These are phyloP conservation scores for Capsicum rhomboideum DNA, from an alignment of 257 asterid genomes.

Conservation along the genomic window DNA sequence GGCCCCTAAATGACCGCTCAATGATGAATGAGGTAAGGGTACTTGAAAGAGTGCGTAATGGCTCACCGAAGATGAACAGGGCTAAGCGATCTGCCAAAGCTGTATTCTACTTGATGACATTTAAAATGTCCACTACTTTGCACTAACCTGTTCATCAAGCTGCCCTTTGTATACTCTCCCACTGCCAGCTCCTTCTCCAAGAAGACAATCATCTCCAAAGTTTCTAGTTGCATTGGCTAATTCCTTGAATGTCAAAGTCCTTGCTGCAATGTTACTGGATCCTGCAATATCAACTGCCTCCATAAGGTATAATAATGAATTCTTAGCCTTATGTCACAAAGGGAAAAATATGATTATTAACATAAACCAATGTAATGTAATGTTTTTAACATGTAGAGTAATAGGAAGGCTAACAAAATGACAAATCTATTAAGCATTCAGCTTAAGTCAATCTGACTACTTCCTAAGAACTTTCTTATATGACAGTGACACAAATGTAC, in stretches of 20 bases:
- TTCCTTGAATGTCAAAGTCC: constrained; percentile 61
- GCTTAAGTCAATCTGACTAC: not conserved
- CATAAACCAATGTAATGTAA: not conserved
- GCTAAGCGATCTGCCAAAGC: no score
- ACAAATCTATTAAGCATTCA: not conserved
- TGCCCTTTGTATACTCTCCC: constrained; percentile 86
- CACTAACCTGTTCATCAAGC: constrained; percentile 18
- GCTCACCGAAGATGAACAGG: no score
- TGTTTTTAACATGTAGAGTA: not conserved
- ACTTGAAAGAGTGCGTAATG: no score
- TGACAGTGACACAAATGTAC: not conserved
- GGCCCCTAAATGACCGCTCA: no score
- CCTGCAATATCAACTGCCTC: constrained; percentile 41
- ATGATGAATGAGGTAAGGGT: no score
- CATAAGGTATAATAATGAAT: not conserved
- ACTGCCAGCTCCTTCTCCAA: constrained; percentile 90
- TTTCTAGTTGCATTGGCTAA: constrained; percentile 71
- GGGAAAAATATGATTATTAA: not conserved
- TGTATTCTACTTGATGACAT: no score
- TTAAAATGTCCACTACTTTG: not conserved
- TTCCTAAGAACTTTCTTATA: not conserved
- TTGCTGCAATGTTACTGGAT: constrained; percentile 55
- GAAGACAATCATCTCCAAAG: constrained; percentile 51
- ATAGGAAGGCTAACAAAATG: not conserved
- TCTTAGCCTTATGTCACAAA: constrained; percentile 7